These are phyloP conservation scores for Tephrocybe sp. DNA, from an alignment of 768 basidiomycete species.

Conservation along the genomic window DNA sequence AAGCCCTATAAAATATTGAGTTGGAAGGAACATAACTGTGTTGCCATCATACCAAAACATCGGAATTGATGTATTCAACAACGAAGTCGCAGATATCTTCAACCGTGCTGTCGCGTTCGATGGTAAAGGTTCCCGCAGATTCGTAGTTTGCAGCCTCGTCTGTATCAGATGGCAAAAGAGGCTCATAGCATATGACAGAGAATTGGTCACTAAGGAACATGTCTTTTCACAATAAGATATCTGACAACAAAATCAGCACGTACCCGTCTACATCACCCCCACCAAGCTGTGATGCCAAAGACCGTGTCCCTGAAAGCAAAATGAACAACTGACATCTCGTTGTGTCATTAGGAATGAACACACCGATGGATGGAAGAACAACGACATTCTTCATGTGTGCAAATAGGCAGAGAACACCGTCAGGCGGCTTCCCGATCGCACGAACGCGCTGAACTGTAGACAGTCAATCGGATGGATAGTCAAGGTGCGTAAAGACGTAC, in stretches of 20 bases:
- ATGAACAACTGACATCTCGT: neutral
- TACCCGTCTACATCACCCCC: constrained; percentile 86
- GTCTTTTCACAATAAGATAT: neutral
- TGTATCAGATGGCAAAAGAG: constrained; percentile 53
- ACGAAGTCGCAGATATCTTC: constrained; percentile 80
- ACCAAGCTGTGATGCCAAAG: constrained; percentile 66
- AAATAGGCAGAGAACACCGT: constrained; percentile 55
- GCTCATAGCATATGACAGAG: constrained; percentile 55
- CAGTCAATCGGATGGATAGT: constrained; percentile 3
- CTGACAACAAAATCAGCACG: constrained; percentile 19
- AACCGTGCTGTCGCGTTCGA: constrained; percentile 54
- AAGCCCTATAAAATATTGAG: constrained; percentile 50
- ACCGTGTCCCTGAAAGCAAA: constrained; percentile 52
- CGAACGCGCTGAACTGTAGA: constrained; percentile 62
- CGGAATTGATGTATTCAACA: constrained; percentile 82
- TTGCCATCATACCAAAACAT: constrained; percentile 58
- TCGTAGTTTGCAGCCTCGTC: constrained; percentile 55
- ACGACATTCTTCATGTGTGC: constrained; percentile 66
- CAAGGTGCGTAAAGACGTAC: constrained; percentile 30
- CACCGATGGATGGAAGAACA: constrained; percentile 66
- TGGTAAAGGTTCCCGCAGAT: constrained; percentile 31
- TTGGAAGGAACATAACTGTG: neutral
- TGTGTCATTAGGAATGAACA: constrained; percentile 10
- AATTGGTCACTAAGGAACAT: constrained; percentile 55
- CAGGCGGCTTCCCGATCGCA: constrained; percentile 71